A percentile compares a stretch with the other conserved stretches of the same genome.
Evolutionary conservation across 108 stramenopile species (phyloP).

Genomic region (Nitzschia sp.): DNA sequence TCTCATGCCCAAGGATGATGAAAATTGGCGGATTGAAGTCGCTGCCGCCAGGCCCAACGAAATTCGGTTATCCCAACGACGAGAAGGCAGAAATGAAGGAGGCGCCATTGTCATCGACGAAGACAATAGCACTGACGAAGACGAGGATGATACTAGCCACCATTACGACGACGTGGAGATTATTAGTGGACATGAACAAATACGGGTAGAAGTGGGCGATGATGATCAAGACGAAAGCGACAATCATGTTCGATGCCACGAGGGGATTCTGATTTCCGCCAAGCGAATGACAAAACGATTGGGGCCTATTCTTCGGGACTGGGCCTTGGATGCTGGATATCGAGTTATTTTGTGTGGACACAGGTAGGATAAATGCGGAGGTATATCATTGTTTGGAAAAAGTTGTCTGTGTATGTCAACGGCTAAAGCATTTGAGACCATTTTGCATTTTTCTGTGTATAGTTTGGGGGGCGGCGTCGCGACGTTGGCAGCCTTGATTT

Average conservation of each 20-base stretch:
- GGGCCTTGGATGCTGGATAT: slow-evolving; percentile 33
- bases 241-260: slow-evolving; percentile 45
- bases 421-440: no score
- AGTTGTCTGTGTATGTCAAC: no score
- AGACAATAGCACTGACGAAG: background rate
- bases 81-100: background rate
- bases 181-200: slow-evolving; percentile 40
- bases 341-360: slow-evolving; percentile 62
- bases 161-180: slow-evolving; percentile 19
- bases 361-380: slow-evolving; percentile 12
- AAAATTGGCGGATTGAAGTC: slow-evolving; percentile 36
- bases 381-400: background rate
- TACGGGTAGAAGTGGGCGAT: slow-evolving; percentile 34
- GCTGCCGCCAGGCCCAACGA: slow-evolving; percentile 8
- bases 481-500: slow-evolving; percentile 47
- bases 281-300: slow-evolving; percentile 31
- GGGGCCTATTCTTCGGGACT: slow-evolving; percentile 8
- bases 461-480: slow-evolving; percentile 63
- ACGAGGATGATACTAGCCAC: no score
- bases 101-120: background rate
- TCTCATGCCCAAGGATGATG: slow-evolving; percentile 12
- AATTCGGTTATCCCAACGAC: background rate
- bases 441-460: background rate
- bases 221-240: slow-evolving; percentile 30
- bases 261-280: slow-evolving; percentile 47